A percentile compares a stretch with the other conserved stretches of the same genome.
Conservation (phyloP, 495 filamentous ascomycete genomes). For the Oleoguttula mirabilis region DNA sequence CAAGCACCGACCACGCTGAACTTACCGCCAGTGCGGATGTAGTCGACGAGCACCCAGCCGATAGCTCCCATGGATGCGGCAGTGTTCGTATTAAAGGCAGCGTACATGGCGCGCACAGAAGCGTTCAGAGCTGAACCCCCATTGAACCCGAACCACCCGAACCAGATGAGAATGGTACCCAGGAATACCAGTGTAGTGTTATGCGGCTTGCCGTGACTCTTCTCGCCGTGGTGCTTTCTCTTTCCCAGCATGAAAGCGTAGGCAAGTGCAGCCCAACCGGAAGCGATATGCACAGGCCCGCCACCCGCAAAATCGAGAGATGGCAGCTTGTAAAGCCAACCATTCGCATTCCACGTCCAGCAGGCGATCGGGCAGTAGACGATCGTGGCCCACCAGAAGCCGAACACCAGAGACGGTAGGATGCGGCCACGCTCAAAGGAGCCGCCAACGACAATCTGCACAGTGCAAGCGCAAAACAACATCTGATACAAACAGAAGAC, state of each 20-base stretch:
- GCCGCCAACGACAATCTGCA: constrained; percentile 40
- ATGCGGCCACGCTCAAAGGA: constrained; percentile 46
- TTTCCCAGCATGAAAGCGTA: constrained; percentile 47
- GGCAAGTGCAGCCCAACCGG: constrained; percentile 42
- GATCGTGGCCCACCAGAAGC: constrained; percentile 43
- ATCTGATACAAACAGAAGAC: constrained; percentile 48
- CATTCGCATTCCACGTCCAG: constrained; percentile 50
- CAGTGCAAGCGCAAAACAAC: constrained; percentile 46
- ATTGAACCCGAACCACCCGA: constrained; percentile 46
- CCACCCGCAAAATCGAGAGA: constrained; percentile 46
- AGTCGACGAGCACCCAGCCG: constrained; percentile 50
- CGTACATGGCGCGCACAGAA: constrained; percentile 43
- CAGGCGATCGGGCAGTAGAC: constrained; percentile 34
- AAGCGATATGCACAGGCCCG: constrained; percentile 46
- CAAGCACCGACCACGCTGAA: constrained; percentile 51
- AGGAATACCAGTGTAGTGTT: constrained; percentile 46
- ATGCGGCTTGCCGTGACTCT: constrained; percentile 38
- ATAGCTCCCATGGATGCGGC: constrained; percentile 45
- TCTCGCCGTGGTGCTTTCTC: constrained; percentile 35
- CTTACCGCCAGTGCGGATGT: constrained; percentile 39
- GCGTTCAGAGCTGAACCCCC: constrained; percentile 48
- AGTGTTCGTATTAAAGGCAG: constrained; percentile 51
- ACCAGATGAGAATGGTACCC: constrained; percentile 48
- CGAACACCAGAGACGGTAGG: constrained; percentile 43
- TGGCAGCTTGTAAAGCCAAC: constrained; percentile 45